A percentile compares a stretch with the other conserved stretches of the same genome.
phyloP scores from a whole-genome alignment of 2,329 filamentous ascomycete genomes.

The Fonsecaea multimorphosa region DNA sequence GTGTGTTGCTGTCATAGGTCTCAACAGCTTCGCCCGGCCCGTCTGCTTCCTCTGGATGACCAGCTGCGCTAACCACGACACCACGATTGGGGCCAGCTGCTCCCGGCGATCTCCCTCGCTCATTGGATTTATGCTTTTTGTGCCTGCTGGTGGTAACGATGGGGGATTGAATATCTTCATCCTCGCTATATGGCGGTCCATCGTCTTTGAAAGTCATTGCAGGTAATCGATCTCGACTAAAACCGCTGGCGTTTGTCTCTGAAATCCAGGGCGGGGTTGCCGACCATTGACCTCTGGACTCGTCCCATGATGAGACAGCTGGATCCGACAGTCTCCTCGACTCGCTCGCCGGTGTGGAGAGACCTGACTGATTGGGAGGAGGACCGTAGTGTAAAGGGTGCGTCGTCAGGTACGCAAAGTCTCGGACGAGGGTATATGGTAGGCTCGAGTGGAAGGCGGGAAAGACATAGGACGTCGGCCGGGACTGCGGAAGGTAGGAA shows the following conservation, averaged over 20 bases:
- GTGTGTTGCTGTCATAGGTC: constrained; percentile 61
- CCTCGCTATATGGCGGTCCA: constrained; percentile 91
- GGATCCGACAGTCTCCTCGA: constrained; percentile 80
- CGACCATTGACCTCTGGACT: constrained; percentile 64
- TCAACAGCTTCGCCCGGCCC: constrained; percentile 81
- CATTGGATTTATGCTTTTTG: constrained; percentile 77
- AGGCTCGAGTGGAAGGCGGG: constrained; percentile 85
- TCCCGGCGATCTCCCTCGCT: constrained; percentile 57
- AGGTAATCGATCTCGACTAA: constrained; percentile 68
- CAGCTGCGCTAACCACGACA: constrained; percentile 70
- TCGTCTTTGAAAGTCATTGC: constrained; percentile 80
- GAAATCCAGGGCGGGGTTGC: constrained; percentile 53
- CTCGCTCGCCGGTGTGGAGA: constrained; percentile 86
- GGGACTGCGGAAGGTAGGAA: constrained; percentile 65
- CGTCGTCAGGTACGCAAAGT: constrained; percentile 86
- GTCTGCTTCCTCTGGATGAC: constrained; percentile 72
- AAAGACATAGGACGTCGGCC: constrained; percentile 80
- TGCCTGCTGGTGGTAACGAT: constrained; percentile 82
- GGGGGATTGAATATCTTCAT: constrained; percentile 91
- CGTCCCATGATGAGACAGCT: constrained; percentile 76
- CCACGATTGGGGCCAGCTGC: constrained; percentile 65
- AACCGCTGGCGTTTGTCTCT: constrained; percentile 49
- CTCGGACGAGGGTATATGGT: constrained; percentile 85
- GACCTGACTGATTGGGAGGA: constrained; percentile 76
- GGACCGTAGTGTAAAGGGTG: constrained; percentile 95